A percentile compares a stretch with the other conserved stretches of the same genome.
Conservation (phyloP, 306 rosid genomes). For the Sphenostylis stenocarpa region DNA sequence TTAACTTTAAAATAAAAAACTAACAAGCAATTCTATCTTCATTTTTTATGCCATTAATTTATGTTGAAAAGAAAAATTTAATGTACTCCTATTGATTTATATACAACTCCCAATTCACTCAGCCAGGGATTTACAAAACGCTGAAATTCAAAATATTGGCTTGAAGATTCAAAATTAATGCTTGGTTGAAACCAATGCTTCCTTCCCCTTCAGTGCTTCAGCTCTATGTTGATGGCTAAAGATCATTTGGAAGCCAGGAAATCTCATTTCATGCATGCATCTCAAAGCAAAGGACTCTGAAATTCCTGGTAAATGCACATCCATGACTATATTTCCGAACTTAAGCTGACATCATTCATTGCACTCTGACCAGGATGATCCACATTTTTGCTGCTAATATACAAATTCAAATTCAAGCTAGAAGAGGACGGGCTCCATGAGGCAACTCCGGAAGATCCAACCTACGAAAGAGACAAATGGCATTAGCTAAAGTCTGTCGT, state of each 20-base stretch:
- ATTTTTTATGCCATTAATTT: no score
- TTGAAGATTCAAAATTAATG: background rate
- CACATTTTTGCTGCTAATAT: conserved; percentile 8
- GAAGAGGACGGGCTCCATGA: conserved; percentile 51
- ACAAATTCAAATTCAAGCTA: conserved; percentile 38
- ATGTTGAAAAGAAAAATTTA: no score
- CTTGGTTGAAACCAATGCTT: background rate
- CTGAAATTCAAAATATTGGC: no score
- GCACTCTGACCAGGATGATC: conserved; percentile 12
- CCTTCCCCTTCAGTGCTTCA: background rate
- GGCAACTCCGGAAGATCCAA: conserved; percentile 50
- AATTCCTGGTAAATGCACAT: background rate
- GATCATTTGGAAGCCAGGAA: background rate
- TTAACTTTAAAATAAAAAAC: no score
- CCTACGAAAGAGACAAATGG: conserved; percentile 41
- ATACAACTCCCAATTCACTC: no score
- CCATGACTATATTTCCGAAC: background rate
- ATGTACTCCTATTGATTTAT: no score
- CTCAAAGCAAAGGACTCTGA: background rate
- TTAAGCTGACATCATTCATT: background rate
- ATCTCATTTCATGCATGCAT: background rate
- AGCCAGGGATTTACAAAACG: no score
- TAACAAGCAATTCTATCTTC: no score
- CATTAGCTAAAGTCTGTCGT: background rate
- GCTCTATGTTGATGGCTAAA: background rate